phyloP scores from a whole-genome alignment of 306 rosid genomes.

The Dryas octopetala region DNA sequence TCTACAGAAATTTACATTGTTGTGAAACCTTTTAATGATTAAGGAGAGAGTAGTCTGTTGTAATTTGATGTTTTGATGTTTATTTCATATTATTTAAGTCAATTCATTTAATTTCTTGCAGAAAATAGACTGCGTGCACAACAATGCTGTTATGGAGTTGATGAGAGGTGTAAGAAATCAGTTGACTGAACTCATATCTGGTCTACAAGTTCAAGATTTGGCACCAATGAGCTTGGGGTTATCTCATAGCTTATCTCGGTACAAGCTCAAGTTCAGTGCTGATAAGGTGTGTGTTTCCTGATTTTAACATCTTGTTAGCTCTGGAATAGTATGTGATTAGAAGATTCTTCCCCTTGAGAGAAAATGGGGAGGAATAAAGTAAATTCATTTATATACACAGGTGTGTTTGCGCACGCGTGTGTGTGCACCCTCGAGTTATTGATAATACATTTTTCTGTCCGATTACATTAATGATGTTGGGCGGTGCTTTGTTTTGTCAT shows the following conservation, averaged over 20 bases:
- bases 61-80: not conserved
- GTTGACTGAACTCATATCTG: constrained; percentile 71
- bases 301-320: not conserved
- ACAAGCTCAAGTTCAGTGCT: constrained; percentile 90
- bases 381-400: not conserved
- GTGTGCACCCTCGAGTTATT: not conserved
- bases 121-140: constrained; percentile 88
- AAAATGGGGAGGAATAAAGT: not conserved
- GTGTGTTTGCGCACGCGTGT: too few species aligned
- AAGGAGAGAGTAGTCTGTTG: not conserved
- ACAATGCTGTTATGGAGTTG: constrained; percentile 82
- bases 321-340: not conserved
- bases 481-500: not conserved
- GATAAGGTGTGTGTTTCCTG: constrained; percentile 67
- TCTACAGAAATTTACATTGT: not conserved
- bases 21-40: not conserved
- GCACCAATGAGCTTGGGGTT: constrained; percentile 97
- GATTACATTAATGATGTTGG: not conserved
- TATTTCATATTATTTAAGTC: constrained; percentile 3
- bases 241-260: constrained; percentile 89
- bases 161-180: constrained; percentile 88
- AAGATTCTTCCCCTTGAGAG: not conserved
- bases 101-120: constrained; percentile 32
- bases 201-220: constrained; percentile 84
- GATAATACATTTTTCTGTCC: not conserved